Percentiles rank a stretch among this genome's conserved stretches.
Evolutionary conservation across 176 grass and related monocot genomes (phyloP).

Genomic region (Rhynchospora breviuscula): DNA sequence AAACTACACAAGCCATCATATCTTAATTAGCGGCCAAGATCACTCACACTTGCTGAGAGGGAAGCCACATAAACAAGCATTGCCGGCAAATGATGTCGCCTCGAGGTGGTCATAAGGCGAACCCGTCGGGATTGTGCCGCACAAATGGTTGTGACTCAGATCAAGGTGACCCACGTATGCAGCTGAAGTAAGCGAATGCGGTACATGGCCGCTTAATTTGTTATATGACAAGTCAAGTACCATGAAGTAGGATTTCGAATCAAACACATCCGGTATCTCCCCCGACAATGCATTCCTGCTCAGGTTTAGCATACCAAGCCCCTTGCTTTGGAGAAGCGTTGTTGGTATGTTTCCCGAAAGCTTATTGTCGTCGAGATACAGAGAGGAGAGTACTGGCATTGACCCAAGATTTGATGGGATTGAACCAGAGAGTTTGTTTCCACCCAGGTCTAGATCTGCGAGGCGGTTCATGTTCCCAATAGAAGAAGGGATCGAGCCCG

Average conservation of each 20-base stretch:
- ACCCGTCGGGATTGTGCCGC: constrained; percentile 54
- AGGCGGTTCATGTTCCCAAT: constrained; percentile 43
- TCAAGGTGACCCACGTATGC: constrained; percentile 82
- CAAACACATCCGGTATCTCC: constrained; percentile 71
- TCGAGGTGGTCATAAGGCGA: constrained; percentile 75
- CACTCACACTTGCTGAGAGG: constrained; percentile 83
- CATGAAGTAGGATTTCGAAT: constrained; percentile 58
- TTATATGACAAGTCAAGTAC: constrained; percentile 78
- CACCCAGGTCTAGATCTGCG: constrained; percentile 80
- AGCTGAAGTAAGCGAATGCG: constrained; percentile 48
- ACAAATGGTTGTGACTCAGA: constrained; percentile 86
- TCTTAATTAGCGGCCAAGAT: constrained; percentile 13
- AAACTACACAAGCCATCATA: neutral
- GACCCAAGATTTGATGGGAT: constrained; percentile 46
- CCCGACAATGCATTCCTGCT: constrained; percentile 76
- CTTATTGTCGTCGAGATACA: constrained; percentile 58
- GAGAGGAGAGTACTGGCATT: constrained; percentile 46
- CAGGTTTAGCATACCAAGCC: constrained; percentile 81
- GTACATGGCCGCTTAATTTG: constrained; percentile 55
- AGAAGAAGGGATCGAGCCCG: constrained; percentile 62
- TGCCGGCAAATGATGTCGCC: constrained; percentile 50
- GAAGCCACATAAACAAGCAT: constrained; percentile 72
- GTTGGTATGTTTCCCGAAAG: constrained; percentile 51
- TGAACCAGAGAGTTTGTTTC: constrained; percentile 55
- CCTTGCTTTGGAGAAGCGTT: constrained; percentile 39